Percentiles rank a stretch among this genome's conserved stretches.
Conservation (phyloP, 2,329 filamentous ascomycete species). For the Alternaria ethzedia region DNA sequence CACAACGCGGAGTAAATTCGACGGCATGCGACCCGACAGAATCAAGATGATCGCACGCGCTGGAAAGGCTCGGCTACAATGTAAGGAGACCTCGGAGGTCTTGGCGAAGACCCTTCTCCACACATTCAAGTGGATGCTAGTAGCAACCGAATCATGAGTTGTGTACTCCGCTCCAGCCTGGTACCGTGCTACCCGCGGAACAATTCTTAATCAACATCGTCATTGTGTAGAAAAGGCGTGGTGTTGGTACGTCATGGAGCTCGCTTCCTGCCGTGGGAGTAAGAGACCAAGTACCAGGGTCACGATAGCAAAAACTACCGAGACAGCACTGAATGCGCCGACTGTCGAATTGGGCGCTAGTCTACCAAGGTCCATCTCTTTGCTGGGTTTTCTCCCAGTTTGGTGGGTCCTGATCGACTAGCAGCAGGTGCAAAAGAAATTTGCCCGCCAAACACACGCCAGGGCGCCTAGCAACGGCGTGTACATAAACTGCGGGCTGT, state of each 20-base stretch:
- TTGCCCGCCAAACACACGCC: background rate
- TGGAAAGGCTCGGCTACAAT: background rate
- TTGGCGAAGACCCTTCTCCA: background rate
- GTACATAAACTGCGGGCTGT: background rate
- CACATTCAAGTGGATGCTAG: background rate
- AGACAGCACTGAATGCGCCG: background rate
- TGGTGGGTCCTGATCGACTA: background rate
- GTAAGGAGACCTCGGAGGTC: background rate
- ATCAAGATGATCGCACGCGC: background rate
- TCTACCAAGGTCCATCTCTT: background rate
- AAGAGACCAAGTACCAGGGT: background rate
- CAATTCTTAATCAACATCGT: background rate
- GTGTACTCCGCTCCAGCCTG: background rate
- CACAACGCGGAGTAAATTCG: background rate
- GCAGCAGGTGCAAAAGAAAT: background rate
- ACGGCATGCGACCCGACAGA: background rate
- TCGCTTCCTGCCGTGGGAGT: background rate
- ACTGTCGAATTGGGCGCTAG: background rate
- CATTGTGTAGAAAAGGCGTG: background rate
- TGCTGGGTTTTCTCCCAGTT: background rate
- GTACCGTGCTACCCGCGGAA: background rate
- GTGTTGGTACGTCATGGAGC: conserved; percentile 2
- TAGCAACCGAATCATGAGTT: background rate
- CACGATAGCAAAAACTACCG: background rate
- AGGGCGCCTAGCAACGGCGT: background rate